Conservation (phyloP, 805 yeast species). For the Lachancea sp. region DNA sequence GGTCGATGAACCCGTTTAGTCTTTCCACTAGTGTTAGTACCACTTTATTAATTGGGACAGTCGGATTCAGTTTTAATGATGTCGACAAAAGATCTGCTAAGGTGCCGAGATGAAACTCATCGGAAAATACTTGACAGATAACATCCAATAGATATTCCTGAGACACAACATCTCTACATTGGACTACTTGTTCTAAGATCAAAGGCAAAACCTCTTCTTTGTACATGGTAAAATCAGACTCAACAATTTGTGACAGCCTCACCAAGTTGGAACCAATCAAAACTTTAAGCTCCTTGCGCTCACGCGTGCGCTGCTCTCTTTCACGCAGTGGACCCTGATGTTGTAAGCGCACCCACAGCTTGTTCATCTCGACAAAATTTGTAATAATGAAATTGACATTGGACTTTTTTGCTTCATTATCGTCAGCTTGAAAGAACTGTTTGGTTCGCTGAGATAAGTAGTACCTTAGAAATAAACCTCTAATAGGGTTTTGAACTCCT, state of each 20-base stretch:
- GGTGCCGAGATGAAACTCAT: conserved; percentile 76
- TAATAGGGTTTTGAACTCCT: conserved; percentile 91
- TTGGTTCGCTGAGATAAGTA: conserved; percentile 81
- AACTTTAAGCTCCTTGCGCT: conserved; percentile 83
- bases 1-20: conserved; percentile 31
- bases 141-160: conserved; percentile 91
- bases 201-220: conserved; percentile 59
- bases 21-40: conserved; percentile 68
- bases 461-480: conserved; percentile 87
- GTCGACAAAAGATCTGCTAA: conserved; percentile 61
- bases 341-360: conserved; percentile 93
- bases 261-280: conserved; percentile 91
- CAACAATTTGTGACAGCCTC: conserved; percentile 77
- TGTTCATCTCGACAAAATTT: conserved; percentile 95
- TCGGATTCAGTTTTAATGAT: conserved; percentile 59
- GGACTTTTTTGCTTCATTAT: conserved; percentile 17
- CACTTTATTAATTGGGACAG: conserved; percentile 60
- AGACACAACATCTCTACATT: conserved; percentile 86
- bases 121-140: conserved; percentile 90
- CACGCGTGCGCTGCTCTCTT: conserved; percentile 62
- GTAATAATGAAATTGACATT: conserved; percentile 66
- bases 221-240: conserved; percentile 49
- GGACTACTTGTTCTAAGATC: conserved; percentile 82
- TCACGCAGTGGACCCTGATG: conserved; percentile 92
- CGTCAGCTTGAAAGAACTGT: conserved; percentile 30